Evolutionary conservation across 192 early-diverging fungal genomes (phyloP).

Genomic region (Phycomyces nitens): DNA sequence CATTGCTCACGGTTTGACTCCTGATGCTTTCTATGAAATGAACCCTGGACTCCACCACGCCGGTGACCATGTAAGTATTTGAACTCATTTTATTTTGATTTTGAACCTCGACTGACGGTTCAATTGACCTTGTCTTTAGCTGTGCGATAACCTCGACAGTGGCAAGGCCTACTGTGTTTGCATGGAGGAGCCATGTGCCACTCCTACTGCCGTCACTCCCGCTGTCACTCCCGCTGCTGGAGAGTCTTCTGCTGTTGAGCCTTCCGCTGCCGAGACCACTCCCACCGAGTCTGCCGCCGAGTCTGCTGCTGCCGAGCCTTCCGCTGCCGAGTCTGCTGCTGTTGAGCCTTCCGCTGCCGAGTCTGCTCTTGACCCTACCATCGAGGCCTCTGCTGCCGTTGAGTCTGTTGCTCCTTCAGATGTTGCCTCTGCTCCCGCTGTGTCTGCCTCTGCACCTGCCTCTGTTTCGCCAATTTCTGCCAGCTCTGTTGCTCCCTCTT

Average conservation of each 20-base stretch:
- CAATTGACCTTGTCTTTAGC: too few relatives aligned
- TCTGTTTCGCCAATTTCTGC: background rate
- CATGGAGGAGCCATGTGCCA: conserved; percentile 6
- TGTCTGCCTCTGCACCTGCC: background rate
- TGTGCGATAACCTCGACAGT: conserved; percentile 8
- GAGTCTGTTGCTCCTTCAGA: background rate
- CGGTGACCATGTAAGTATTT: conserved; percentile 3
- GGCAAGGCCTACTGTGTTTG: conserved; percentile 10
- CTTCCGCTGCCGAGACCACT: background rate
- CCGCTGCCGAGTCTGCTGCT: background rate
- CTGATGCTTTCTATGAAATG: background rate
- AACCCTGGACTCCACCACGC: conserved; percentile 12
- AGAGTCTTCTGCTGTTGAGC: background rate
- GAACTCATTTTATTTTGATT: background rate
- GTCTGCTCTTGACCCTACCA: background rate
- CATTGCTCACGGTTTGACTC: background rate
- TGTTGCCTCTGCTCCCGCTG: background rate
- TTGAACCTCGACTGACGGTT: too few relatives aligned
- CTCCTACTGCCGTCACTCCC: too few relatives aligned
- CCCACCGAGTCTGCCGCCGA: background rate
- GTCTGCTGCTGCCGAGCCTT: too few relatives aligned
- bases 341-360: background rate
- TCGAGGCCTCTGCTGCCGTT: background rate
- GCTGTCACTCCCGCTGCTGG: too few relatives aligned
- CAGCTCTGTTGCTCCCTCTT: background rate